These are phyloP conservation scores for Rhodocollybia butyracea DNA, from an alignment of 768 basidiomycete genomes.

Conservation along the genomic window DNA sequence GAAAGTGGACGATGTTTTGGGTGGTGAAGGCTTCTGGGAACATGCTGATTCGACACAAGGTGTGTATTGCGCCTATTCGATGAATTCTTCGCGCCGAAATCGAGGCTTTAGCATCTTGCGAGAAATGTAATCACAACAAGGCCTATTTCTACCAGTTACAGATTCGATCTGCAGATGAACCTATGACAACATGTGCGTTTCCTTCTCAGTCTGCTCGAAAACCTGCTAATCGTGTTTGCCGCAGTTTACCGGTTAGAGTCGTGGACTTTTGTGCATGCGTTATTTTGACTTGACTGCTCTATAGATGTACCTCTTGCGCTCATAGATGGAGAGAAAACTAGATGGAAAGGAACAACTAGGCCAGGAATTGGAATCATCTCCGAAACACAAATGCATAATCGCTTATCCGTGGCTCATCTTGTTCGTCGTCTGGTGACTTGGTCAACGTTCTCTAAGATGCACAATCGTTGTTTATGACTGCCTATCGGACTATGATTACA, in stretches of 20 bases:
- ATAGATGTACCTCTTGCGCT: constrained; percentile 3
- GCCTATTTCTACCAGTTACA: constrained; percentile 97
- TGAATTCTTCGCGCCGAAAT: neutral
- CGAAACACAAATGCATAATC: no score
- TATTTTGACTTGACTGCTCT: neutral
- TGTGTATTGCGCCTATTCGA: neutral
- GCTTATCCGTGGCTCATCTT: no score
- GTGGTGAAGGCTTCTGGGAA: constrained; percentile 91
- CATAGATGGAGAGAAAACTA: constrained; percentile 8
- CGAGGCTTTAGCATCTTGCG: constrained; percentile 43
- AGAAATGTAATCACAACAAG: constrained; percentile 79
- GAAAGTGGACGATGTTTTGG: constrained; percentile 91
- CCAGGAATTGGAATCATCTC: no score
- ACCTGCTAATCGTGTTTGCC: neutral
- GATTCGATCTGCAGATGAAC: constrained; percentile 90
- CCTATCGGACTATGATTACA: no score
- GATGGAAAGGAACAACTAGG: no score
- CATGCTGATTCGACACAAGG: constrained; percentile 76
- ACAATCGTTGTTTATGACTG: no score
- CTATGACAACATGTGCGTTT: constrained; percentile 71
- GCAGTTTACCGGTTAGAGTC: constrained; percentile 3
- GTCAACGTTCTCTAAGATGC: no score
- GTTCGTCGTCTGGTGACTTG: no score
- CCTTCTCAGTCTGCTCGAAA: neutral
- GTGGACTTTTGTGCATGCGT: neutral